These are phyloP conservation scores for Aureobasidium sp. DNA, from an alignment of 2,329 filamentous ascomycete genomes.

Conservation along the genomic window DNA sequence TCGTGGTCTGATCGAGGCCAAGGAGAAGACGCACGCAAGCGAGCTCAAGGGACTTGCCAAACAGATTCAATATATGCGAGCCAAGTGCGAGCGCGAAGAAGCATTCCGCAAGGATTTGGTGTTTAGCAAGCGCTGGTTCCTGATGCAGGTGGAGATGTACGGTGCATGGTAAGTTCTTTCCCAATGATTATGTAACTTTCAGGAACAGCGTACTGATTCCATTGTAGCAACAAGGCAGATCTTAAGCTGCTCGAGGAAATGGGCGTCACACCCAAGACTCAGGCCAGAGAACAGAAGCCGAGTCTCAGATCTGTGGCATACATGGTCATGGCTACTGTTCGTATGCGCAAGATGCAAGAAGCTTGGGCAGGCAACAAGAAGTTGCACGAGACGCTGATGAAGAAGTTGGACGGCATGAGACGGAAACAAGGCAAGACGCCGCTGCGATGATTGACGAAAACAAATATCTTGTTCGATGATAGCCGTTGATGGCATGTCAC, in stretches of 20 bases:
- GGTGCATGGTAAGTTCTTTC: slow-evolving; percentile 73
- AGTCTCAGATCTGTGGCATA: slow-evolving; percentile 43
- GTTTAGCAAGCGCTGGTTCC: slow-evolving; percentile 79
- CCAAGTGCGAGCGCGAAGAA: slow-evolving; percentile 71
- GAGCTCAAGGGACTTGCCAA: slow-evolving; percentile 76
- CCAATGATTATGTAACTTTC: background rate
- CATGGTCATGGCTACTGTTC: slow-evolving; percentile 42
- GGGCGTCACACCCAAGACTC: slow-evolving; percentile 53
- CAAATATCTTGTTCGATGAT: background rate
- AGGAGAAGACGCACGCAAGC: slow-evolving; percentile 62
- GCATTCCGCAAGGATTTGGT: slow-evolving; percentile 72
- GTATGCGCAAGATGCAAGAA: slow-evolving; percentile 44
- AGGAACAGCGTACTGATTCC: slow-evolving; percentile 3
- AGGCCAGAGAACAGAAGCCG: slow-evolving; percentile 38
- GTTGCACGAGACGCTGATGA: slow-evolving; percentile 39
- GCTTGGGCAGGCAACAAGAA: slow-evolving; percentile 46
- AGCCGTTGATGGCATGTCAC: background rate
- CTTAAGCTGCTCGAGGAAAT: slow-evolving; percentile 79
- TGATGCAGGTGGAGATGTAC: slow-evolving; percentile 72
- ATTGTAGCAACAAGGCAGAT: slow-evolving; percentile 80
- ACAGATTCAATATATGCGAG: slow-evolving; percentile 87
- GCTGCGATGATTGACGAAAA: slow-evolving; percentile 14
- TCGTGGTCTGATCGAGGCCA: slow-evolving; percentile 27
- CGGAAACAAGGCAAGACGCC: slow-evolving; percentile 19
- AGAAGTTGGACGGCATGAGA: slow-evolving; percentile 41